Evolutionary conservation across 352 stramenopile genomes (phyloP), one percentile per base, ranked within the genome.

Genomic region (Phytopythium mirpurense): DNA sequence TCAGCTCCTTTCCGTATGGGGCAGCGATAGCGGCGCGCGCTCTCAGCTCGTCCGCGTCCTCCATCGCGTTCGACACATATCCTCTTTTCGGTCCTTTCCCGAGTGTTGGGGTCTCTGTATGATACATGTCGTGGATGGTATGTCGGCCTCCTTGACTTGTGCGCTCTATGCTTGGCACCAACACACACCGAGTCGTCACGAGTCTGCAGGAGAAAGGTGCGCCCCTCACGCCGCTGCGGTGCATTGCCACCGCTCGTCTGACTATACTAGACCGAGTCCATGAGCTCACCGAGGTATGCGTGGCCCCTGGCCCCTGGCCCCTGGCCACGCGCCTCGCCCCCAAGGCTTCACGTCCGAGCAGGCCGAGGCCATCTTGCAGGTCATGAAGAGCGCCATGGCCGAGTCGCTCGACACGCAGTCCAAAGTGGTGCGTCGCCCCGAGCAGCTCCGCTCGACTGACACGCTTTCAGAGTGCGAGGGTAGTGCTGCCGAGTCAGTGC

Each of bases 301-400:
- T n/a, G n/a, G n/a, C n/a, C n/a, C n/a, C n/a, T n/a, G n/a, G n/a
- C n/a, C n/a, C n/a, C n/a, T n/a, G n/a, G n/a, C n/a, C n/a, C n/a
- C n/a, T n/a, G n/a, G n/a, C n/a, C n/a, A n/a, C n/a, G n/a, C n/a
- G n/a, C n/a, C 43, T 6, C 23, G 26, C 26, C 32, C 11, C 32
- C 5, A 16, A 95, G 84, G 84, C 10, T 95, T 95, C 56, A 71
- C 64, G 9, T 49, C 61, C 0, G 62, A 70, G 46, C 82, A 95
- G 53, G 73, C 82, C 7, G 82, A 95, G 44, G 80, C 80, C 18
- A 93, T 95, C 52, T 53, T 95, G 27, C 62, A 86, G 14, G 82
- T 92, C 19, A 90, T 92, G 74, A 87, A 90, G 57, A 71, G 83
- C 51, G 67, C 84, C 31, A 92, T 93, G 82, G 73, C 65, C 27